Conservation (phyloP, 352 stramenopile genomes). For the Globisporangium iwayamae region DNA sequence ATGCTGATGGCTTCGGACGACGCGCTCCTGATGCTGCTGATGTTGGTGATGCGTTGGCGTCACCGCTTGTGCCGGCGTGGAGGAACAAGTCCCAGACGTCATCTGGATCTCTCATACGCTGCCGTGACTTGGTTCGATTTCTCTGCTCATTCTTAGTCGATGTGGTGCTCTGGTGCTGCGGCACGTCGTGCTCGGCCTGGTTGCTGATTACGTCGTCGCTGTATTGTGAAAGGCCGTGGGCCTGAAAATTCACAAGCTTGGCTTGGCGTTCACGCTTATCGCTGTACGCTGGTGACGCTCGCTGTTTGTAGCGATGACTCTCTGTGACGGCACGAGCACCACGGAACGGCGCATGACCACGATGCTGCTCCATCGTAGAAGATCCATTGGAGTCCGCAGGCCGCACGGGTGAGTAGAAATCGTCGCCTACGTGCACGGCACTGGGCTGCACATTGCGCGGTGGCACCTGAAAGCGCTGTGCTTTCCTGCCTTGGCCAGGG, state of each 20-base stretch:
- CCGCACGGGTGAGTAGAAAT: constrained; percentile 36
- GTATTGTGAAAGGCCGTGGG: background rate
- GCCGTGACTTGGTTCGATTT: constrained; percentile 23
- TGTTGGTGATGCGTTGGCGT: constrained; percentile 7
- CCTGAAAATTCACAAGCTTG: background rate
- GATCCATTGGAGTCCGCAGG: background rate
- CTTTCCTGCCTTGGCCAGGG: background rate
- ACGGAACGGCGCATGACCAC: constrained; percentile 12
- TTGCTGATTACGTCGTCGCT: constrained; percentile 7
- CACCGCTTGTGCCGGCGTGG: constrained; percentile 22
- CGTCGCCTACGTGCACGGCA: background rate
- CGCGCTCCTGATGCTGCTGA: constrained; percentile 5
- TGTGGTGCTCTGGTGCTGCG: constrained; percentile 3
- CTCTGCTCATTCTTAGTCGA: constrained; percentile 19
- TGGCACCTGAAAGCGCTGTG: background rate
- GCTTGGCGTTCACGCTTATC: background rate
- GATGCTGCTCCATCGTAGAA: background rate
- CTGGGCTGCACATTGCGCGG: background rate
- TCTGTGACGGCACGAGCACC: background rate
- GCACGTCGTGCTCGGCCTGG: constrained; percentile 14
- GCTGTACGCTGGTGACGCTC: background rate
- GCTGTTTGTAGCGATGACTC: background rate
- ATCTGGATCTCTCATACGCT: constrained; percentile 22
- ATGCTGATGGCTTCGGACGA: constrained; percentile 1
- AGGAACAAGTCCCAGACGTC: constrained; percentile 40